Conservation (phyloP, 495 filamentous ascomycete species). For the Echria macrotheca region DNA sequence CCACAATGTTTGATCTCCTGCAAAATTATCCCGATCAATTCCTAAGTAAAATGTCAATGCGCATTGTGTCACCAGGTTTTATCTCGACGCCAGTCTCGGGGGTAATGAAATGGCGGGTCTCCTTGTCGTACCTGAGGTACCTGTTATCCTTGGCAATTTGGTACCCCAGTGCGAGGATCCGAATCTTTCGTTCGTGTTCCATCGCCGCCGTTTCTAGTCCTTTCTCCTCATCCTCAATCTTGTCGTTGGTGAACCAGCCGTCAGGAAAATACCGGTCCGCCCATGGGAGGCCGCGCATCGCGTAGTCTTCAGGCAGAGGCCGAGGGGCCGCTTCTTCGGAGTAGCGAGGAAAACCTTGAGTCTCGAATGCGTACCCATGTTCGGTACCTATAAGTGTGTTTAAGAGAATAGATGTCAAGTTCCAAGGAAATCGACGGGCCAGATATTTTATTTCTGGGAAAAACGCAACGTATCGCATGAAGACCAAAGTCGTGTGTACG, state of each 20-base stretch:
- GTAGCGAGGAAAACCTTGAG: slow-evolving; percentile 45
- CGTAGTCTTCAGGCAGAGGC: slow-evolving; percentile 82
- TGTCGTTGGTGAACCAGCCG: slow-evolving; percentile 62
- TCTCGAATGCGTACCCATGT: slow-evolving; percentile 42
- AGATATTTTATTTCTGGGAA: slow-evolving; percentile 41
- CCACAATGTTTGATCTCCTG: too few relatives aligned
- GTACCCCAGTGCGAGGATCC: slow-evolving; percentile 69
- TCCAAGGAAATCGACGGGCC: slow-evolving; percentile 57
- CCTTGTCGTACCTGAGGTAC: slow-evolving; percentile 33
- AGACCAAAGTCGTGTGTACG: slow-evolving; percentile 63
- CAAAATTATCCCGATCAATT: too few relatives aligned
- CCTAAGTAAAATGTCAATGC: too few relatives aligned
- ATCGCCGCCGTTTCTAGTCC: slow-evolving; percentile 64
- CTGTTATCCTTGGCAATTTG: slow-evolving; percentile 36
- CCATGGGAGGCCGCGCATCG: slow-evolving; percentile 72
- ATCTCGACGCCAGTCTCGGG: too few relatives aligned
- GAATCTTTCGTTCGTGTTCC: slow-evolving; percentile 57
- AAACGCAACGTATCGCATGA: slow-evolving; percentile 56
- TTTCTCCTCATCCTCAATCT: slow-evolving; percentile 72
- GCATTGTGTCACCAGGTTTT: too few relatives aligned
- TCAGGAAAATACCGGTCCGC: slow-evolving; percentile 61
- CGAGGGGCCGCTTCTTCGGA: slow-evolving; percentile 42
- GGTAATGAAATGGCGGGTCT: slow-evolving; percentile 30
- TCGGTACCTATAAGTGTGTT: slow-evolving; percentile 53
- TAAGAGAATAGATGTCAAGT: slow-evolving; percentile 53